Conservation (phyloP, 176 grass and related monocot genomes). For the Phoenix roebelenii region DNA sequence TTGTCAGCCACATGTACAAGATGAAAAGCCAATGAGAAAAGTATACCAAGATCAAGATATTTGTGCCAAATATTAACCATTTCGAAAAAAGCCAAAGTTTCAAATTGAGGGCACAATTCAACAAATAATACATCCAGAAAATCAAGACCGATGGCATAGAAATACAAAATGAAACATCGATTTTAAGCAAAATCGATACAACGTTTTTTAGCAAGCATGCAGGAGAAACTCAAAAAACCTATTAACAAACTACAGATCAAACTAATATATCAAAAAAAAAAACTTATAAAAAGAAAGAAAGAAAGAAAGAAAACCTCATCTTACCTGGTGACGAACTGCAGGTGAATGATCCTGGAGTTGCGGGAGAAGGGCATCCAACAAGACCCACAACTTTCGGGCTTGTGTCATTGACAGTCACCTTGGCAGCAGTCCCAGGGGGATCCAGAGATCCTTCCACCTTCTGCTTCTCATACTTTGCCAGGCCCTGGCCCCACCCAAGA, state of each 20-base stretch:
- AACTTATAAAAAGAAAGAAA: background rate
- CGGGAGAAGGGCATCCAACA: conserved; percentile 13
- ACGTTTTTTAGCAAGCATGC: too few relatives aligned
- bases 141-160: too few relatives aligned
- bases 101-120: too few relatives aligned
- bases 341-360: conserved; percentile 21
- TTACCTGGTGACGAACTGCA: conserved; percentile 27
- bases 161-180: too few relatives aligned
- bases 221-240: background rate
- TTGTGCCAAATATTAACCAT: too few relatives aligned
- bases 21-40: too few relatives aligned
- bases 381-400: background rate
- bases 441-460: conserved; percentile 52
- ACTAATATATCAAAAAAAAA: background rate
- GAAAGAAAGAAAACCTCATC: background rate
- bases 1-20: too few relatives aligned
- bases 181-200: too few relatives aligned
- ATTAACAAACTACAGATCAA: background rate
- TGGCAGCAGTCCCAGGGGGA: conserved; percentile 5
- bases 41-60: too few relatives aligned
- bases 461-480: conserved; percentile 95
- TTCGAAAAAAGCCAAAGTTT: too few relatives aligned
- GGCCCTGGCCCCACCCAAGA: conserved; percentile 92
- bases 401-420: background rate
- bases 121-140: too few relatives aligned